A percentile compares a stretch with the other conserved stretches of the same genome.
Conservation (phyloP, 176 grass and related monocot species). For the Aegilops bicornis region DNA sequence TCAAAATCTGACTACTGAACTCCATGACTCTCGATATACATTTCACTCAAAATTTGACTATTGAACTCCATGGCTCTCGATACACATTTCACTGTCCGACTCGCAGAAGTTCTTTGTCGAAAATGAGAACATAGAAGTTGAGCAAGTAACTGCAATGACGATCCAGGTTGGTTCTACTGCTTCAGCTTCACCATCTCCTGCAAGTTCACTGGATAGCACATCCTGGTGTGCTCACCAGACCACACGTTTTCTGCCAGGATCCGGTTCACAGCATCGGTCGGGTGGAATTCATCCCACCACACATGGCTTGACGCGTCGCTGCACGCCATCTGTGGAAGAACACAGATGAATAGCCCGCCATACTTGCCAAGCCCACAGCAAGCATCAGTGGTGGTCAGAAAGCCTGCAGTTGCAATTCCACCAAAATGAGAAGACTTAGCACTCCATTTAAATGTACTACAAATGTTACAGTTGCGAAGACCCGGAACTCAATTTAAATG, state of each 20-base stretch:
- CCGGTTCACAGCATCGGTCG: conserved; percentile 67
- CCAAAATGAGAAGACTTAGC: background rate
- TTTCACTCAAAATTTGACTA: background rate
- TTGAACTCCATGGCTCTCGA: background rate
- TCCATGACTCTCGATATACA: conserved; percentile 8
- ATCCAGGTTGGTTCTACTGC: conserved; percentile 36
- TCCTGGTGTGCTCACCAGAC: conserved; percentile 61
- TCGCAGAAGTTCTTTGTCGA: background rate
- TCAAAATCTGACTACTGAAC: background rate
- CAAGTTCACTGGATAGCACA: conserved; percentile 77
- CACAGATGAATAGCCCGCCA: conserved; percentile 74
- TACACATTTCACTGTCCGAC: background rate
- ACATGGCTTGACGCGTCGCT: conserved; percentile 72
- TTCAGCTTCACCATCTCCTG: conserved; percentile 50
- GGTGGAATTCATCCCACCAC: conserved; percentile 91
- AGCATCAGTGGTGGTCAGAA: conserved; percentile 63
- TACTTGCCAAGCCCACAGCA: conserved; percentile 77
- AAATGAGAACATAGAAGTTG: background rate
- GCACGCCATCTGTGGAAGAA: conserved; percentile 89
- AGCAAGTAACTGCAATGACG: conserved; percentile 20
- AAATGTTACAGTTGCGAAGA: background rate
- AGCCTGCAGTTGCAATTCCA: conserved; percentile 45
- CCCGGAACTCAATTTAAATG: background rate
- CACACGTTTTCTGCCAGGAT: conserved; percentile 80
- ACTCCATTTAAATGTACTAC: conserved; percentile 8